These are phyloP conservation scores for Raphidocelis subcapitata DNA, from an alignment of 139 green algal genomes.

Conservation along the genomic window DNA sequence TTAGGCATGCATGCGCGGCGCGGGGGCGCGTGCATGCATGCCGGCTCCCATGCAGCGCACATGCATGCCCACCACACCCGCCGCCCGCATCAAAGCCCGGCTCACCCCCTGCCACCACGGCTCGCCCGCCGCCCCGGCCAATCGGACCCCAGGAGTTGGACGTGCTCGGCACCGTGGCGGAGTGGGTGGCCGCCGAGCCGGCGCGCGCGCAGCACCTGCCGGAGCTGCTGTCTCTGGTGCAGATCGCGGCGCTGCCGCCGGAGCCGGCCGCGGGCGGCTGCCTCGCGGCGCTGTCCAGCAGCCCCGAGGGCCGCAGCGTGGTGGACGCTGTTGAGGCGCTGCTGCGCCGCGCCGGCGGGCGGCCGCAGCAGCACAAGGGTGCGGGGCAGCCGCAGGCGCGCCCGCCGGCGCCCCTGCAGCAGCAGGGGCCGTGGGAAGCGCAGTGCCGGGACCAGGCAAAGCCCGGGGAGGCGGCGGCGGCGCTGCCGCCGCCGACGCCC, in stretches of 20 bases:
- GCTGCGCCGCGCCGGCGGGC: neutral
- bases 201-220: slow-evolving; percentile 2
- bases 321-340: neutral
- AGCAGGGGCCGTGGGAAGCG: neutral
- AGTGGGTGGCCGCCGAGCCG: slow-evolving; percentile 7
- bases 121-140: too few species aligned
- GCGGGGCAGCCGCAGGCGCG: slow-evolving; percentile 1
- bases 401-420: neutral
- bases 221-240: slow-evolving; percentile 16
- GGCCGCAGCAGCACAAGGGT: neutral
- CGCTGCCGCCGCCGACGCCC: too few species aligned
- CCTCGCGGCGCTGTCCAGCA: neutral
- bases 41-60: too few species aligned
- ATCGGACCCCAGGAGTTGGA: slow-evolving; percentile 14
- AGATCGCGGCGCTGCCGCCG: slow-evolving; percentile 11
- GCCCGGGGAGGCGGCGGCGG: too few species aligned
- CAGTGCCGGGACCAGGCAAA: too few species aligned
- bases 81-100: too few species aligned
- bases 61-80: too few species aligned
- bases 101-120: too few species aligned
- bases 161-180: slow-evolving; percentile 12
- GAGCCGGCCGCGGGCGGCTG: slow-evolving; percentile 8
- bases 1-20: neutral
- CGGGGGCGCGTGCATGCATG: too few species aligned
- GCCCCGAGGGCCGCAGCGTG: too few species aligned